Percentiles rank a stretch among this genome's conserved stretches.
Conservation (phyloP, 768 basidiomycete genomes). For the Boletus vinaceobasis region DNA sequence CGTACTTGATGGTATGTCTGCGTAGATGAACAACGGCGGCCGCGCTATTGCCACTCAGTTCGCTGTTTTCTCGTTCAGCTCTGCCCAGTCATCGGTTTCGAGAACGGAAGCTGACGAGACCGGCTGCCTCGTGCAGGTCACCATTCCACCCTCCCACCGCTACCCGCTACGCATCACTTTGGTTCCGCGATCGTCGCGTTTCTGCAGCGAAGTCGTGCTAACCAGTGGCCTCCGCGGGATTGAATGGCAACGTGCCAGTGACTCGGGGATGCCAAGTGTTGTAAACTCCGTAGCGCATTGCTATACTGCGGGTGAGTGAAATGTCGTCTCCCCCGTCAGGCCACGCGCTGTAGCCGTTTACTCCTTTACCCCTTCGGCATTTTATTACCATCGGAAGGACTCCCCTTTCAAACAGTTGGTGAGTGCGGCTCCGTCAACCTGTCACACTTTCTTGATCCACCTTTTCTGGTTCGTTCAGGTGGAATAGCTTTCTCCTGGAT, state of each 20-base stretch:
- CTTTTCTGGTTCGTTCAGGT: not conserved
- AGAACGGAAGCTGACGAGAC: not conserved
- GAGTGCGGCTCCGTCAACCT: not conserved
- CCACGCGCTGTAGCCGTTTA: not conserved
- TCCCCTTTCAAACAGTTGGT: not conserved
- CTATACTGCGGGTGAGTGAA: not conserved
- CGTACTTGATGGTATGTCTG: not conserved
- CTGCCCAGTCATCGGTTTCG: not conserved
- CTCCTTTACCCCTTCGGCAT: not conserved
- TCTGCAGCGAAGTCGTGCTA: not conserved
- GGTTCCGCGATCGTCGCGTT: not conserved
- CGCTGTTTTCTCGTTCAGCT: not conserved
- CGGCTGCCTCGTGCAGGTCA: not conserved
- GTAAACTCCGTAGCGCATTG: too few species aligned
- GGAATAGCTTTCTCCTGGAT: not conserved
- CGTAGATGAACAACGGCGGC: not conserved
- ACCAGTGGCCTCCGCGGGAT: not conserved
- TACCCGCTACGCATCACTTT: not conserved
- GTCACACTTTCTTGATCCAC: not conserved
- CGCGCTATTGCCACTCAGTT: not conserved
- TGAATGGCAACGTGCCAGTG: not conserved
- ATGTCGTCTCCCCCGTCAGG: not conserved
- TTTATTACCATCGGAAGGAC: not conserved
- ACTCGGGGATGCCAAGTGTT: too few species aligned
- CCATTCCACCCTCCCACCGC: not conserved